Conservation (phyloP, 2,329 filamentous ascomycete genomes). For the Talaromyces sp. region DNA sequence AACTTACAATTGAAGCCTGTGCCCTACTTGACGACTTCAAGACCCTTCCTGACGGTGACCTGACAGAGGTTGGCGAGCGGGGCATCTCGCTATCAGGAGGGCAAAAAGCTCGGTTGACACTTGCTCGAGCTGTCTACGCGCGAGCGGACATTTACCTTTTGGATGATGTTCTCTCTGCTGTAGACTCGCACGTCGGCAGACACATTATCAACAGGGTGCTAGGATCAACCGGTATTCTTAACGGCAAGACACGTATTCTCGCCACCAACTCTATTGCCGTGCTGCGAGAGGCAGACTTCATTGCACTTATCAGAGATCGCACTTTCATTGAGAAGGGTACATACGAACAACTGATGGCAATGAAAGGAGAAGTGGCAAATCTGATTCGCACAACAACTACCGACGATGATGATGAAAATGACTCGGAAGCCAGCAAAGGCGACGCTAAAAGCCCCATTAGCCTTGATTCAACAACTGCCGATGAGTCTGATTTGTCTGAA, state of each 20-base stretch:
- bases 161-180: constrained; percentile 90
- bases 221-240: constrained; percentile 76
- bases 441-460: constrained; percentile 63
- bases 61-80: constrained; percentile 93
- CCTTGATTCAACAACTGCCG: constrained; percentile 55
- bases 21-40: constrained; percentile 87
- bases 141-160: constrained; percentile 94
- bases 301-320: constrained; percentile 79
- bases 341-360: constrained; percentile 85
- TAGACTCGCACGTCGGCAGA: constrained; percentile 95
- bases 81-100: constrained; percentile 95
- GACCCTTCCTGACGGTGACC: constrained; percentile 89
- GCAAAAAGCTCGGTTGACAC: constrained; percentile 88
- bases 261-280: constrained; percentile 95
- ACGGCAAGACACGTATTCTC: constrained; percentile 83
- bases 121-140: constrained; percentile 93
- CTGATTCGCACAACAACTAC: constrained; percentile 69
- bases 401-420: constrained; percentile 46
- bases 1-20: constrained; percentile 87
- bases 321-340: constrained; percentile 84
- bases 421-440: constrained; percentile 52
- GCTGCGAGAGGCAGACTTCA: constrained; percentile 82
- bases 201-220: constrained; percentile 95
- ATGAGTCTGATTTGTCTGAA: constrained; percentile 54
- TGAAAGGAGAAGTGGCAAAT: constrained; percentile 86